Base-by-base conservation (phyloP, 2,329 filamentous ascomycete genomes). In the Microcyclosporella mali region DNA sequence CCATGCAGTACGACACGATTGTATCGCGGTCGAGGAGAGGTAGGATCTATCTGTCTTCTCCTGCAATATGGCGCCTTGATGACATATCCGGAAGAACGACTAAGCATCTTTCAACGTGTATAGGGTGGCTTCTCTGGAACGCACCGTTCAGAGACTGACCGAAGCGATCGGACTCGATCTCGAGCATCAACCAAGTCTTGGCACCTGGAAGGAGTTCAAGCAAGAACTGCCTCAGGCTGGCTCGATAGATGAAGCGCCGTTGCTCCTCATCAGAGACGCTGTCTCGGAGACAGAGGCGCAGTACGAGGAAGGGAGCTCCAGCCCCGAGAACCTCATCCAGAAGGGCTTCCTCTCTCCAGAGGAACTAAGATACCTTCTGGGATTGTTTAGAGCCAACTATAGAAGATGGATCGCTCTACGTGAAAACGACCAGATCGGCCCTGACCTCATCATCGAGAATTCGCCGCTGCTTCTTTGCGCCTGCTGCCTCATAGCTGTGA, bases 401-500 rank as follows among this genome's bases (percentile, higher is more conserved):
- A 32, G 33, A 12, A 35, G 42, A 9, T 45, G 42, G 42, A 37
- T 45, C 28, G 31, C 42, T 4, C 28, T 40, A 4, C 15, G 42
- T 10, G 41, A 43, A 29, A 27, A 14, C 9, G 17, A n/a, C 17
- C 31, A 43, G 6, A 19, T 14, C 12, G 16, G n/a, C 9, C 19
- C 35, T 16, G 33, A 41, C 12, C 42, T 40, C 21, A 21, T 31
- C 15, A 40, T 33, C 18, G 16, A 17, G 10, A 32, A 19, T 31
- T 45, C 42, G 11, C 37, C 42, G 8, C 37, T 45, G 2, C 37
- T 45, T 15, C 37, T 45, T 4, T 45, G 42, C 17, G 37, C 42
- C 12, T 37, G 42, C 27, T 45, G 42, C 19, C 42, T 45, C 11
- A 45, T 45, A 25, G 37, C 42, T n/a, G 33, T 45, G 12, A 19